Evolutionary conservation across 768 basidiomycete species (phyloP).

Genomic region (Lentinula aciculospora): DNA sequence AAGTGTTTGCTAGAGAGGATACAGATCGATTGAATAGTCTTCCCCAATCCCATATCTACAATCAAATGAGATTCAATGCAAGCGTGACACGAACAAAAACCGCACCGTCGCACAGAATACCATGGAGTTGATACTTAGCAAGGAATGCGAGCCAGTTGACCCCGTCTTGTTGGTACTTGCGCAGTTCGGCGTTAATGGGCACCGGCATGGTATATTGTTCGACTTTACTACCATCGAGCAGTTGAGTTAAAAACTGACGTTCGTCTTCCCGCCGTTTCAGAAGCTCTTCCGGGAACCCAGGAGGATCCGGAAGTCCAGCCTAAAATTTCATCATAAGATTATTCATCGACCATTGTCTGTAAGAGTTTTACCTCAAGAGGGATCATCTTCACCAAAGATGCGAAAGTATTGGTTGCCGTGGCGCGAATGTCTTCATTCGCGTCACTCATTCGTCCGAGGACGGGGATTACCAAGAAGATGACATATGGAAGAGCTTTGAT

Average conservation of each 20-base stretch:
- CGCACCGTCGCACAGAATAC: constrained; percentile 94
- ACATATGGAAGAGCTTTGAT: constrained; percentile 95
- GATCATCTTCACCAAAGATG: constrained; percentile 96
- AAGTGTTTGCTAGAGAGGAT: constrained; percentile 92
- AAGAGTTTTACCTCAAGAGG: constrained; percentile 74
- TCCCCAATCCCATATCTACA: constrained; percentile 97
- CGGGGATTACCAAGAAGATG: constrained; percentile 93
- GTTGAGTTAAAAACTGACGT: constrained; percentile 86
- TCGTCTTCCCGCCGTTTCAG: constrained; percentile 83
- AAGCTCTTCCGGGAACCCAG: constrained; percentile 84
- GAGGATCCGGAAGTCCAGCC: constrained; percentile 97
- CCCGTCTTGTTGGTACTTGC: constrained; percentile 97
- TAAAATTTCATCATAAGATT: constrained; percentile 23
- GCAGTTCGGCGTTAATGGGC: constrained; percentile 85
- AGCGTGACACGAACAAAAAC: background rate
- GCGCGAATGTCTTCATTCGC: constrained; percentile 86
- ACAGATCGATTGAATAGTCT: constrained; percentile 96
- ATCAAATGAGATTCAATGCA: constrained; percentile 7
- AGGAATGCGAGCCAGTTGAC: constrained; percentile 99
- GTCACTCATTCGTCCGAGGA: constrained; percentile 97
- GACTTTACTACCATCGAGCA: constrained; percentile 93
- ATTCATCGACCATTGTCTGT: background rate
- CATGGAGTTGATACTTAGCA: constrained; percentile 95
- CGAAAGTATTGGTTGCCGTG: constrained; percentile 95
- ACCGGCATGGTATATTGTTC: constrained; percentile 86